phyloP scores from a whole-genome alignment of 2,329 filamentous ascomycete genomes.

The Botryosphaeria dothidea region DNA sequence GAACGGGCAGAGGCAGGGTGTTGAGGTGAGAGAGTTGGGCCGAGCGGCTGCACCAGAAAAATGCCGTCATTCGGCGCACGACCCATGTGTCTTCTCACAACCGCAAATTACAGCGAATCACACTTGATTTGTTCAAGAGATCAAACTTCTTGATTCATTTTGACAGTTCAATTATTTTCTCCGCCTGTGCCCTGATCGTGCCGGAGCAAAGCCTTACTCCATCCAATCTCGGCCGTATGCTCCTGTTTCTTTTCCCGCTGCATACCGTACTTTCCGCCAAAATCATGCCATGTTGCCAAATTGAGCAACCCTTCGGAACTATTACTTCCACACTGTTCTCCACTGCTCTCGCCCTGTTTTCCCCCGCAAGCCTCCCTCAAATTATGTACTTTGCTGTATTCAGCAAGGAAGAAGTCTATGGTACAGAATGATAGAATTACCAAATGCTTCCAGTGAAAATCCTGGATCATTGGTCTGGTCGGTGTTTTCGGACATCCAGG shows the following conservation, averaged over 20 bases:
- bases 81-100: background rate
- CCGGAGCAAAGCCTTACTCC: background rate
- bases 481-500: conserved; percentile 9
- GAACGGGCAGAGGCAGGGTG: background rate
- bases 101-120: background rate
- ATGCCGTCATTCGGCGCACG: conserved; percentile 14
- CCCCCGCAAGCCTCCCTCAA: background rate
- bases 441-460: conserved; percentile 1
- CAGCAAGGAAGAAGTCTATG: conserved; percentile 17
- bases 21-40: background rate
- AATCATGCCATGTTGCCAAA: background rate
- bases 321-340: background rate
- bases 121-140: background rate
- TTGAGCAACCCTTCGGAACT: background rate
- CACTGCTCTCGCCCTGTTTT: background rate
- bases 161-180: conserved; percentile 6
- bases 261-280: background rate
- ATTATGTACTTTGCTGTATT: conserved; percentile 16
- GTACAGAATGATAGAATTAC: conserved; percentile 18
- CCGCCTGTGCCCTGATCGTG: background rate
- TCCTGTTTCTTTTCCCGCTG: background rate
- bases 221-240: background rate
- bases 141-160: background rate
- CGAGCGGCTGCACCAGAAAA: conserved; percentile 4
- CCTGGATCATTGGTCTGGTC: background rate